Base-by-base conservation (phyloP, 2,329 filamentous ascomycete genomes). In the Exophiala sp. region DNA sequence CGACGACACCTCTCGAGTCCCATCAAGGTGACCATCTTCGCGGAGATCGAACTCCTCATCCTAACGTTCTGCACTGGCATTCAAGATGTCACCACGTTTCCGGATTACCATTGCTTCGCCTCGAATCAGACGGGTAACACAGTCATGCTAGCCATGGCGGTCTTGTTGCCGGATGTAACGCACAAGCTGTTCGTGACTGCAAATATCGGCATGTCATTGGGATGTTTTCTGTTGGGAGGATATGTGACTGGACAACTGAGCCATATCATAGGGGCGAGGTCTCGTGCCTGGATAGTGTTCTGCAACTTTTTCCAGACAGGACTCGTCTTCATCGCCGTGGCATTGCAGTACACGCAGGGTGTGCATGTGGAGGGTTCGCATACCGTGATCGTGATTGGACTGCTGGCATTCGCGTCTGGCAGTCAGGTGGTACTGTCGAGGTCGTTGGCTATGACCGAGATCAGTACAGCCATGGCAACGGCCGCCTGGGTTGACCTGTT, bases 71-170 rank as follows among this genome's bases (percentile, higher is more conserved):
- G 62, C 40, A 72, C 63, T 5, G 69, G 71, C n/a, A 70, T 74
- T 33, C 68, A 72, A 75, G 80, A 85, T 68, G 80, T 81, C 45
- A 76, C 80, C 16, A 77, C 81, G 2, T 85, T 83, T 64, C 79
- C 79, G 18, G 80, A 83, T 63, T 85, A 80, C 66, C 76, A 78
- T 67, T 83, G 80, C 64, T 84, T 85, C 66, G 79, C 80, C 11
- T 84, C 81, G 29, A 85, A 85, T 66, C 82, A 86, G 63, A 86
- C 83, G 0, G 83, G 83, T 54, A 86, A 85, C 68, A 84, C 82
- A 2, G 77, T 85, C 45, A 79, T 86, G 62, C 72, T 85, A 7
- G 80, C 79, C 29, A 71, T 83, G 52, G 69, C 79, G 3, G 48
- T 55, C 8, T 39, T 34, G 62, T 78, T 29, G 77, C 79, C 7